Base-by-base conservation (phyloP, 495 filamentous ascomycete species). In the Paragyromitra xinjiangensis region DNA sequence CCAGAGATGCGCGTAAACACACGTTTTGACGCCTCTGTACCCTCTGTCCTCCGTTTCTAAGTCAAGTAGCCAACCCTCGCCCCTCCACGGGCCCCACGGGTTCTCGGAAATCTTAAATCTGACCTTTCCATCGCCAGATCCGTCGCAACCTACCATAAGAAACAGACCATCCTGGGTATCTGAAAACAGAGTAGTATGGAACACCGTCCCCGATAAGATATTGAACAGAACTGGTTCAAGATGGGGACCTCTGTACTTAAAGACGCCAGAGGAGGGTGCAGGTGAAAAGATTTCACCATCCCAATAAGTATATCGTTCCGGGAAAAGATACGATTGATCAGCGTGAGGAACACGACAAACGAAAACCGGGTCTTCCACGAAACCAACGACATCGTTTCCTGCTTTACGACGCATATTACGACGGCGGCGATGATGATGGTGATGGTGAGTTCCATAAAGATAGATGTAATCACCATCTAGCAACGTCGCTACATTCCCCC, bases 401-500 rank as follows among this genome's bases (percentile, higher is more conserved):
- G 34, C 37, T 12, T 34, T 42, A 0, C n/a, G 40, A 5, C 50
- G 48, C 29, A 45, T 50, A 22, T 37, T n/a, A 5, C 5, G 48
- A 39, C 34, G 48, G 16, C 40, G 12, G 34, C n/a, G 73, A 42
- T 6, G 73, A 29, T 12, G 12, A 0, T 51, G 3, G 11, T 40
- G 45, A 53, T 76, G 51, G 8, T 50, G 44, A 3, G 75, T 69
- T 4, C 75, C 72, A 9, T 77, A 78, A 5, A 78, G 44, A 34
- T 78, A 77, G 40, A 78, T 78, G 19, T 34, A 78, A 22, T 56
- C 45, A 12, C 63, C 63, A 3, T 58, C 48, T 4, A 78, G 39
- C 22, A 78, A 11, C 1, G 64, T 77, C 4, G 75, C 64, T 24
- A 78, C 66, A 64, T 77, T 63, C 7, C 75, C 72, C 75, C 75